Conservation (phyloP, 2,329 filamentous ascomycete genomes). For the Ceratocystis smalleyi region DNA sequence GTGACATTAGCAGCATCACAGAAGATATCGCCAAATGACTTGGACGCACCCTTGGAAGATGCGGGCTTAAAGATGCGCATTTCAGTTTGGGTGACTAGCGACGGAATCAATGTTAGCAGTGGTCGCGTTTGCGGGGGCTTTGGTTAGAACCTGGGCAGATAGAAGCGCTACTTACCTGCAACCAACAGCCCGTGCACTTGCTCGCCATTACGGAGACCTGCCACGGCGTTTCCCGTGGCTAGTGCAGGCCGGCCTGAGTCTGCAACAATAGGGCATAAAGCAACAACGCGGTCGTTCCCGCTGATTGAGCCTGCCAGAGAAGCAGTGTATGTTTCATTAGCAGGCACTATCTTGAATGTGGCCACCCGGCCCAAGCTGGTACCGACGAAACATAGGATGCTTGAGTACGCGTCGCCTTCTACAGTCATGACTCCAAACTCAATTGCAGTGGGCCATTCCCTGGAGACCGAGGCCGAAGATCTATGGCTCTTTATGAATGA, state of each 20-base stretch:
- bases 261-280: constrained; percentile 62
- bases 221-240: constrained; percentile 61
- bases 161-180: constrained; percentile 37
- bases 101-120: background rate
- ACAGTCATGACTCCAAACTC: constrained; percentile 90
- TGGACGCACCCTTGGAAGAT: constrained; percentile 75
- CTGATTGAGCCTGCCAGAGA: constrained; percentile 52
- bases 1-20: constrained; percentile 71
- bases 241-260: constrained; percentile 60
- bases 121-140: too few relatives aligned
- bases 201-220: constrained; percentile 56
- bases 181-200: constrained; percentile 70
- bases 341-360: constrained; percentile 81
- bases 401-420: constrained; percentile 89
- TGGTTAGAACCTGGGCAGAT: too few relatives aligned
- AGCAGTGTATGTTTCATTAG: constrained; percentile 55
- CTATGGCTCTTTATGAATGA: constrained; percentile 45
- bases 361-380: constrained; percentile 70
- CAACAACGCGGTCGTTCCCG: constrained; percentile 55
- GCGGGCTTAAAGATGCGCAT: constrained; percentile 81
- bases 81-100: constrained; percentile 48
- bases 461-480: constrained; percentile 23
- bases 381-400: constrained; percentile 81
- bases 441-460: constrained; percentile 65
- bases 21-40: constrained; percentile 66